Conservation (phyloP, 1,284 basidiomycete genomes). For the Cryptococcus floricola region DNA sequence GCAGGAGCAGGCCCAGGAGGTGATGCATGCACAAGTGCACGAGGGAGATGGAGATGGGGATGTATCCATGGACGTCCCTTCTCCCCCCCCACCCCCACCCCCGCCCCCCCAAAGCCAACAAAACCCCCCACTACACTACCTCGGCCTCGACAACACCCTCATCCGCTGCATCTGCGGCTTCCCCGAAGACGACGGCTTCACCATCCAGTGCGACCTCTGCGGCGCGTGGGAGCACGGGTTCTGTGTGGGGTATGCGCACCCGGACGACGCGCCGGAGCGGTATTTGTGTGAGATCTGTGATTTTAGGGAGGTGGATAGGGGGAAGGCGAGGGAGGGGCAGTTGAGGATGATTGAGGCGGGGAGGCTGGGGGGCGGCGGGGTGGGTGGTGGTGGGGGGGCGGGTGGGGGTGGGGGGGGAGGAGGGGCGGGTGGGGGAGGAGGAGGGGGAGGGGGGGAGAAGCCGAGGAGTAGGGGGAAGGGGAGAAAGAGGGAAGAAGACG, state of each 20-base stretch:
- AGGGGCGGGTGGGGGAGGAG: constrained; percentile 30
- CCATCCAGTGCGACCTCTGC: constrained; percentile 86
- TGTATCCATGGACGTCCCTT: too few relatives aligned
- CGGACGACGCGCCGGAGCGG: constrained; percentile 64
- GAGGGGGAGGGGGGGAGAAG: constrained; percentile 14
- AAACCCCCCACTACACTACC: constrained; percentile 42
- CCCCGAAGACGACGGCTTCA: constrained; percentile 79
- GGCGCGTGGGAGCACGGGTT: constrained; percentile 85
- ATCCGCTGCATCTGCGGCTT: constrained; percentile 50
- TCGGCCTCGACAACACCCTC: constrained; percentile 46
- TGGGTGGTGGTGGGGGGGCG: too few relatives aligned
- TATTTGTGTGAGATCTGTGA: constrained; percentile 48
- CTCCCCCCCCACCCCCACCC: constrained; percentile 16
- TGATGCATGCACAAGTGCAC: too few relatives aligned
- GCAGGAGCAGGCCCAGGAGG: too few relatives aligned
- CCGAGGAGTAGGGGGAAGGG: constrained; percentile 13
- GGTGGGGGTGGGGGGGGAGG: too few relatives aligned
- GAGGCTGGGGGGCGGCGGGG: constrained; percentile 29
- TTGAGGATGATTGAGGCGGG: not conserved
- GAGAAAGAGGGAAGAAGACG: constrained; percentile 13
- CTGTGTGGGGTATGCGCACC: constrained; percentile 71
- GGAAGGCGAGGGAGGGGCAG: constrained; percentile 23
- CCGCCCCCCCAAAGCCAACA: constrained; percentile 15
- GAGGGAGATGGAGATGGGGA: too few relatives aligned
- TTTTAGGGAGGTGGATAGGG: constrained; percentile 35